Conservation (phyloP, 305 asterid genomes). For the Fraxinus xanthoxyloides region DNA sequence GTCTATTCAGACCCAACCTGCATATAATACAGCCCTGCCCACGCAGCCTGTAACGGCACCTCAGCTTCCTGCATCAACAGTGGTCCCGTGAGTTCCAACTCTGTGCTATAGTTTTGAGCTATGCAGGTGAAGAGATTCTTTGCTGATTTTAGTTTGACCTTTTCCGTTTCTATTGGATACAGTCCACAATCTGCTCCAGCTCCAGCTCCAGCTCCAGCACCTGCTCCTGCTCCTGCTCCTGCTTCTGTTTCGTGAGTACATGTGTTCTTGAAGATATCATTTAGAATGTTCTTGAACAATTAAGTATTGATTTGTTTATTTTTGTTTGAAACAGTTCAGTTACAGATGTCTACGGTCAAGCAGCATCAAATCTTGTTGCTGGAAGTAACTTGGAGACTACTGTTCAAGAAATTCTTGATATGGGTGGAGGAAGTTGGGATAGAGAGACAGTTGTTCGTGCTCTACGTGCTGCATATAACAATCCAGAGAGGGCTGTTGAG, state of each 20-base stretch:
- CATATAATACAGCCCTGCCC: conserved; percentile 50
- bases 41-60: conserved; percentile 55
- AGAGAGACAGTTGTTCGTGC: conserved; percentile 81
- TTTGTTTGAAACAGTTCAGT: conserved; percentile 41
- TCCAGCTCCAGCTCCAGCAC: conserved; percentile 32
- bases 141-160: neutral
- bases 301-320: neutral
- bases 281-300: neutral
- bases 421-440: conserved; percentile 98
- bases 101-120: conserved; percentile 16
- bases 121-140: neutral
- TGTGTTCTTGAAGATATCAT: neutral
- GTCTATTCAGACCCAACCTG: conserved; percentile 44
- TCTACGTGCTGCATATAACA: conserved; percentile 78
- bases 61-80: conserved; percentile 48
- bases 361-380: conserved; percentile 90
- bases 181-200: conserved; percentile 57
- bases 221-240: conserved; percentile 1
- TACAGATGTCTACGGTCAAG: conserved; percentile 68
- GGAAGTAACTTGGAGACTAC: conserved; percentile 70
- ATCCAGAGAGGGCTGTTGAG: conserved; percentile 92
- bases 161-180: conserved; percentile 23
- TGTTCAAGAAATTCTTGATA: conserved; percentile 77
- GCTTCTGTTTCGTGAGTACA: conserved; percentile 38
- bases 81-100: conserved; percentile 48